Conservation (phyloP, 352 stramenopile genomes). For the Pythium volutum region DNA sequence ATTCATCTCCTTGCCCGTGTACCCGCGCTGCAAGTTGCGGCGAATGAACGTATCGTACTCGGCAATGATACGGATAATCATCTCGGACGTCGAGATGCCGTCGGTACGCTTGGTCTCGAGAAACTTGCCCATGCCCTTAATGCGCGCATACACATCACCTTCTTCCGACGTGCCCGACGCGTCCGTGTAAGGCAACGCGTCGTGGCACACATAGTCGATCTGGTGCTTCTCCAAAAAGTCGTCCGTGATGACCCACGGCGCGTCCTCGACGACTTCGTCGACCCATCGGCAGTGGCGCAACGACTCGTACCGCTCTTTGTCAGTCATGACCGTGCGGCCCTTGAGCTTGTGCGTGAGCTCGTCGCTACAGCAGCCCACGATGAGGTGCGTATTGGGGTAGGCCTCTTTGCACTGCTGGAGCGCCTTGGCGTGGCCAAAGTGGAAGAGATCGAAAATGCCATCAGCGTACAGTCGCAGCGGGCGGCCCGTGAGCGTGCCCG, state of each 20-base stretch:
- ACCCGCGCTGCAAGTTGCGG: constrained; percentile 85
- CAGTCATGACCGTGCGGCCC: constrained; percentile 84
- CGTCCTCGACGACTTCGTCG: constrained; percentile 83
- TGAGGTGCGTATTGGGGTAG: constrained; percentile 81
- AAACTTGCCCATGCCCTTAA: constrained; percentile 87
- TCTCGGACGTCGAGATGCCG: constrained; percentile 86
- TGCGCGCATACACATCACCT: constrained; percentile 81
- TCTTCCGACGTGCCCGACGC: constrained; percentile 65
- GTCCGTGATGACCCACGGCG: constrained; percentile 84
- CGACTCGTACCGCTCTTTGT: constrained; percentile 84
- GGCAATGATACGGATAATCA: constrained; percentile 89
- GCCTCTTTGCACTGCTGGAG: constrained; percentile 86
- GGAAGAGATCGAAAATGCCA: constrained; percentile 89
- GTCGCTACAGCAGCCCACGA: constrained; percentile 88
- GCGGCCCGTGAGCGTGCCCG: constrained; percentile 65
- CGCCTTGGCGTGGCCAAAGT: constrained; percentile 85
- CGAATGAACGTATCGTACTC: constrained; percentile 93
- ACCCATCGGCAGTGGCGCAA: constrained; percentile 87
- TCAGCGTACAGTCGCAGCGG: constrained; percentile 85
- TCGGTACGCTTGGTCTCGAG: constrained; percentile 82
- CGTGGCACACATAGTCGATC: constrained; percentile 89
- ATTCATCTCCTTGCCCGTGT: constrained; percentile 92
- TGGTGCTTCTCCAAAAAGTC: constrained; percentile 82
- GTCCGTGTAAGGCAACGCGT: constrained; percentile 84
- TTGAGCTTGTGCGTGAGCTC: constrained; percentile 87